Base-by-base conservation (phyloP, 2,329 filamentous ascomycete genomes). In the Atkinsonella texensis region DNA sequence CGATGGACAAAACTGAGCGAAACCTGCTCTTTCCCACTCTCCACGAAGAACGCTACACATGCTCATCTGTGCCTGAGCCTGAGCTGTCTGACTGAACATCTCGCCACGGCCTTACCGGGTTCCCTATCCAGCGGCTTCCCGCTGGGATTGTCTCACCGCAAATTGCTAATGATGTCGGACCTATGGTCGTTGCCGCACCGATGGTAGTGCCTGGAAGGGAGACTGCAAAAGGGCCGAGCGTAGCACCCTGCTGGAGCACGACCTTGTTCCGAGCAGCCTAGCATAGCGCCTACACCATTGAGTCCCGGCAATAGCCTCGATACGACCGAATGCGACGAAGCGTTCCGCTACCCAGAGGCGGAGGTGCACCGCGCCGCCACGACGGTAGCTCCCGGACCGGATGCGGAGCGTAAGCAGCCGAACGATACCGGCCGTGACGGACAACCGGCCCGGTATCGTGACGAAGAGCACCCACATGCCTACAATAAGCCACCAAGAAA, bases 121-220 rank as follows among this genome's bases (percentile, higher is more conserved):
- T 58, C 2, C 57, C 57, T n/a, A 40, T 53, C 57, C 57, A 58
- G 8, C 52, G 50, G 5, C 54, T 57, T 9, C 55, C 53, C 12
- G 46, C 44, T 1, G 55, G 55, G 6, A 58, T 50, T 15, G 56
- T 51, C 50, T 58, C 57, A 4, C 55, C 57, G 10, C 57, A 51
- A 55, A 57, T 58, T 0, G 57, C 55, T 20, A 58, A 48, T 20
- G 57, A 56, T 8, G 52, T 35, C 1, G 57, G 55, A 6, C 40
- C 54, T 6, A 58, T 47, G 5, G 55, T 58, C 7, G 55, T 52
- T 31, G 54, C 55, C 1, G 40, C 17, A 6, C 57, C 55, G 23
- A 58, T 55, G 31, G 51, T 50, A 2, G 55, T 56, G 7, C 54
- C 55, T 2, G 57, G 57, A 12, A 58, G 55, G 10, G 57, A 39